phyloP scores from a whole-genome alignment of 306 rosid species.

The Amphicarpaea edgeworthii region DNA sequence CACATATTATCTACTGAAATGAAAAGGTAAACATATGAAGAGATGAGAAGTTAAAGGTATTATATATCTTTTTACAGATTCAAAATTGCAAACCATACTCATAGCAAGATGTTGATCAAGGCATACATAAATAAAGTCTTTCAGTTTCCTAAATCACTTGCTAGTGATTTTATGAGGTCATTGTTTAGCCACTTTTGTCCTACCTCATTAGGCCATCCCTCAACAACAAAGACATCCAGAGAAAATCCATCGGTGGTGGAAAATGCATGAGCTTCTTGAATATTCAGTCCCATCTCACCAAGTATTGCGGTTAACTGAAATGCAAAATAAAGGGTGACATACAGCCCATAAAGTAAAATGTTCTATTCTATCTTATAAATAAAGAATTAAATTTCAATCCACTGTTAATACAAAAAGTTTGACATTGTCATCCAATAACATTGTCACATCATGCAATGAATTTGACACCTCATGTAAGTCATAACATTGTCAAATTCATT shows the following conservation, averaged over 20 bases:
- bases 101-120: constrained; percentile 31
- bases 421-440: background rate
- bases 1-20: constrained; percentile 35
- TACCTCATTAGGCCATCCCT: constrained; percentile 96
- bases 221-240: constrained; percentile 96
- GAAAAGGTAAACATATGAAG: constrained; percentile 30
- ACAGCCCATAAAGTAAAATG: constrained; percentile 23
- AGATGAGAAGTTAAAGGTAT: constrained; percentile 19
- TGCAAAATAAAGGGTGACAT: constrained; percentile 47
- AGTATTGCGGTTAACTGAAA: constrained; percentile 88
- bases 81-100: constrained; percentile 25
- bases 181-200: constrained; percentile 39
- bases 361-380: constrained; percentile 28
- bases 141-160: constrained; percentile 33
- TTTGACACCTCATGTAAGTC: constrained; percentile 7
- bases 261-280: constrained; percentile 99
- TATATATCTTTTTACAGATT: constrained; percentile 25
- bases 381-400: constrained; percentile 10
- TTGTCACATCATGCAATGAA: background rate
- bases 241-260: constrained; percentile 96
- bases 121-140: constrained; percentile 29
- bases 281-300: constrained; percentile 93
- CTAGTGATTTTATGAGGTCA: constrained; percentile 32
- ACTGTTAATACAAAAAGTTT: background rate
- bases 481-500: constrained; percentile 22